phyloP scores from a whole-genome alignment of 345 rosid genomes.

The Salix brachista region DNA sequence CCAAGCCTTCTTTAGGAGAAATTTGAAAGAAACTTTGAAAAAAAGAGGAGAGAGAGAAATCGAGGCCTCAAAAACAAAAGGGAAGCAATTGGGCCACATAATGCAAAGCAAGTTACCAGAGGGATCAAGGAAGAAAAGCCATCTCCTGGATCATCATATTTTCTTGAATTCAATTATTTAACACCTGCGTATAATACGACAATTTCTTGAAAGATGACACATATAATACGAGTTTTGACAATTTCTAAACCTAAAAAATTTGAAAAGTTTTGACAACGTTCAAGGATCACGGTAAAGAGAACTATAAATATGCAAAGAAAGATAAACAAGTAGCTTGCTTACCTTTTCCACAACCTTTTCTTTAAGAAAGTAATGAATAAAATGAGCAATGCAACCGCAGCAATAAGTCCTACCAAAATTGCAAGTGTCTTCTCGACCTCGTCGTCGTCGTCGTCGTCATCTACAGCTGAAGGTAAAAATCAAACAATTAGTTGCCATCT shows the following conservation, averaged over 20 bases:
- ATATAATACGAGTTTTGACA: not conserved
- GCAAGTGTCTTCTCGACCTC: slow-evolving; percentile 92
- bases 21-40: slow-evolving; percentile 6
- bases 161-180: slow-evolving; percentile 26
- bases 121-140: not conserved
- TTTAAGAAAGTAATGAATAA: slow-evolving; percentile 58
- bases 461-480: slow-evolving; percentile 8
- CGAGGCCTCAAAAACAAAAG: slow-evolving; percentile 14
- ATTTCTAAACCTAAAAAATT: not conserved
- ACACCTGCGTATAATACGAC: slow-evolving; percentile 27
- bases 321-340: slow-evolving; percentile 30
- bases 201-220: not conserved
- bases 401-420: slow-evolving; percentile 77
- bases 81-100: not conserved
- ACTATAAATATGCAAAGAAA: not conserved
- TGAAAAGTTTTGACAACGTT: not conserved
- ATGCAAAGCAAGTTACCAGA: slow-evolving; percentile 18
- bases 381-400: slow-evolving; percentile 73
- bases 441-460: slow-evolving; percentile 1
- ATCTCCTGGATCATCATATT: not conserved
- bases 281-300: not conserved
- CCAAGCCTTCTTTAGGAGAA: not conserved
- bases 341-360: slow-evolving; percentile 53
- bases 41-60: not conserved
- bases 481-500: not conserved